Evolutionary conservation across 306 rosid genomes (phyloP), one percentile per base, ranked within the genome.

Genomic region (Pterocarpus macrocarpus): DNA sequence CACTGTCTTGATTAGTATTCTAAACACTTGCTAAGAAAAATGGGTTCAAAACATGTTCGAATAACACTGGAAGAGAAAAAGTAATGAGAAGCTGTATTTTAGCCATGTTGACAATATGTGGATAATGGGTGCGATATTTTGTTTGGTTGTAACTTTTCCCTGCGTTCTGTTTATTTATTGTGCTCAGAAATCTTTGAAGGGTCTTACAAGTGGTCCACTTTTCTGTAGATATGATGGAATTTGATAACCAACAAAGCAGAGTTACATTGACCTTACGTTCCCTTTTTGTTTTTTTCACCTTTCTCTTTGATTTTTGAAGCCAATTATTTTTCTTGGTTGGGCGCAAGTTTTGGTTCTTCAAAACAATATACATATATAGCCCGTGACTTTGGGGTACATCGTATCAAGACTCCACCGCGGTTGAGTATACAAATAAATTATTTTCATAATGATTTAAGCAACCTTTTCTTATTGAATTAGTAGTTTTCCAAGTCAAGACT

Each of bases 131-230:
- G 28, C 32, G 3, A 55, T 55, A 55, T 55, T 68, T 36, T 64
- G 43, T 4, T 38, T 79, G 73, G 56, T 59, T 59, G 22, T 10
- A 2, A 50, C 56, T 30, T 57, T 65, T 38, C 9, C 43, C 13
- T 41, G 53, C 6, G 5, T 12, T 14, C 75, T 74, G 36, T 34
- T 13, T 49, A 32, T 59, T 58, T 59, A 49, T 72, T 53, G 43
- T 52, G 70, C 36, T 65, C 12, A 7, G 36, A 77, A 83, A 71
- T 78, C 64, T 47, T 43, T 63, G 8, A 3, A 0, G 14, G 38
- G 56, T 57, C 79, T 9, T 4, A 2, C 45, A 41, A 53, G 56
- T 77, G 82, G 82, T 69, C 86, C 47, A 5, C 36, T 73, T 73
- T 55, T 39, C 1, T 14, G 17, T 61, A 39, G 58, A 72, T 47